A percentile compares a stretch with the other conserved stretches of the same genome.
Evolutionary conservation across 169 alveolate species (phyloP).

Genomic region (Cryptosporidium ryanae): DNA sequence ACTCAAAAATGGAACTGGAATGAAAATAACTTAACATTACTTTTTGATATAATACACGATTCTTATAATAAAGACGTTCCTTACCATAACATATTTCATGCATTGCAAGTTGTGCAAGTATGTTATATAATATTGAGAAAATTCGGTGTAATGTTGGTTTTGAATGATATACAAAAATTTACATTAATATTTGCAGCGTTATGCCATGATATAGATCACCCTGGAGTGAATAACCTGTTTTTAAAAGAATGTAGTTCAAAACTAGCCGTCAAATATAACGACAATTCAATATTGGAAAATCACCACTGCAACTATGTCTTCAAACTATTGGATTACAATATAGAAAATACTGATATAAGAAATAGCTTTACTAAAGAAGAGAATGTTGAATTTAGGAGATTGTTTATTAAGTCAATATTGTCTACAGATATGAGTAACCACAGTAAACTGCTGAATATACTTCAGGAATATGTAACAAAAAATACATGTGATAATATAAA

Average conservation of each 20-base stretch:
- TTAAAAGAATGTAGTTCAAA: conserved; percentile 76
- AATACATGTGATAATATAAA: not conserved
- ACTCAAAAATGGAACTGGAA: conserved; percentile 56
- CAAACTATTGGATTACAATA: conserved; percentile 22
- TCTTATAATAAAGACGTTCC: conserved; percentile 79
- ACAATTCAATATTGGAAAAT: conserved; percentile 83
- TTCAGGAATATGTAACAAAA: conserved; percentile 43
- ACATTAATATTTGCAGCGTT: conserved; percentile 83
- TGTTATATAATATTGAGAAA: conserved; percentile 74
- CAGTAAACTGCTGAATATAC: conserved; percentile 6
- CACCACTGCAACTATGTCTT: conserved; percentile 80
- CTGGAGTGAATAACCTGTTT: conserved; percentile 84
- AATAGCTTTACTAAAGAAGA: conserved; percentile 75
- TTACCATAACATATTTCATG: conserved; percentile 89
- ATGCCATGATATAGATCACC: conserved; percentile 87
- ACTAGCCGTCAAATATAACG: conserved; percentile 83
- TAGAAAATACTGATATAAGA: conserved; percentile 76
- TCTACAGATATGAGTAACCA: conserved; percentile 83
- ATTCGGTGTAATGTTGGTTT: conserved; percentile 69
- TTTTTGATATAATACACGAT: conserved; percentile 53
- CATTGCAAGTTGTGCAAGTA: conserved; percentile 86
- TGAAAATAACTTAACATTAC: not conserved
- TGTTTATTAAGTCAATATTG: conserved; percentile 78
- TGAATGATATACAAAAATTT: conserved; percentile 78
- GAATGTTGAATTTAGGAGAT: conserved; percentile 75